Base-by-base conservation (phyloP, 2,329 filamentous ascomycete species). In the Fusarium illudens region DNA sequence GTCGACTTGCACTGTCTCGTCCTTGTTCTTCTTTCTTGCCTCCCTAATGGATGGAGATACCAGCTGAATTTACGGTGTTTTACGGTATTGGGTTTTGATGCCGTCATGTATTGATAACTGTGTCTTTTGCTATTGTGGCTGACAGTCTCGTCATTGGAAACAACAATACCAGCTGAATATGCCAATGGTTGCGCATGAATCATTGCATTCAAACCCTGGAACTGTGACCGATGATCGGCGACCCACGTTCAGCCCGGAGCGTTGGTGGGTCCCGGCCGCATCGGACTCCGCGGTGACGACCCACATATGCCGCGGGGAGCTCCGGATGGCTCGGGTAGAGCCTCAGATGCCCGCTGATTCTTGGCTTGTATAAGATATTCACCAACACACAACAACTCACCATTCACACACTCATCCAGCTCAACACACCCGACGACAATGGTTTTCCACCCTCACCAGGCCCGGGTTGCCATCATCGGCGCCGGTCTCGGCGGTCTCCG, bases 401-500 rank as follows among this genome's bases (percentile, higher is more conserved):
- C 4, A 29, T 12, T 12, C 5, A 12, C 42, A 48, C 25, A 17
- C 25, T 13, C n/a, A 48, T 13, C n/a, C 11, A 30, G 10, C 42
- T 48, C 39, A 10, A n/a, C 22, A n/a, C 22, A 17, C 25, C 12
- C n/a, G 15, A 27, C 27, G n/a, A 29, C 42, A 6, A 48, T 48
- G 25, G n/a, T 19, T 30, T 29, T 22, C 22, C 39, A 22, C 5
- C 13, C 20, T 2, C 20, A 44, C 3, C 17, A 22, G 4, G n/a
- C 30, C n/a, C 22, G 30, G 2, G 42, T 48, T n/a, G n/a, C 30
- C 42, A 27, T 48, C 22, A n/a, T 48, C 25, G 42, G 62, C 3
- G 62, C 58, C 1, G 62, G 83, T 3, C 71, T 80, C 6, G 72
- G 71, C 25, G 78, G 75, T 15, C 74, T 79, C 12, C 59, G 71